Evolutionary conservation across 2,329 filamentous ascomycete genomes (phyloP).

Genomic region (Rhynchosporium secalis): DNA sequence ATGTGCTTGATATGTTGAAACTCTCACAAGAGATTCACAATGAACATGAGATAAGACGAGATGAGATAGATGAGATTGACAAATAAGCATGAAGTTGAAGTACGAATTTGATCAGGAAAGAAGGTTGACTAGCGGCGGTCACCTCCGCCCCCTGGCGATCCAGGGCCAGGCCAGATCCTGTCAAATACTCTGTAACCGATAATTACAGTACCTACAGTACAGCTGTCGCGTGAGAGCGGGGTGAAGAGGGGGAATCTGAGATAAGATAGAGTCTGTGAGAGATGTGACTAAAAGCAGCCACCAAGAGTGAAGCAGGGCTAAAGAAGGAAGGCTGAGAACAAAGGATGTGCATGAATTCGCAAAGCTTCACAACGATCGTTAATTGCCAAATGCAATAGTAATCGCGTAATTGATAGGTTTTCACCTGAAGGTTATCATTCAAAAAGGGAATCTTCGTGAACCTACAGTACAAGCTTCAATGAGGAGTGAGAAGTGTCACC

Average conservation of each 20-base stretch:
- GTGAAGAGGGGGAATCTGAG: neutral
- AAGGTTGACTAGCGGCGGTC: constrained; percentile 8
- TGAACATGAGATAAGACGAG: neutral
- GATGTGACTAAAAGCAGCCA: constrained; percentile 12
- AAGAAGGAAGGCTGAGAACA: neutral
- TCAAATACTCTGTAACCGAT: neutral
- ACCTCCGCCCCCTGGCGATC: constrained; percentile 2
- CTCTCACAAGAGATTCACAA: neutral
- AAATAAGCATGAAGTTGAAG: neutral
- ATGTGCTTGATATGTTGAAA: neutral
- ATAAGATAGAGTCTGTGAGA: constrained; percentile 7
- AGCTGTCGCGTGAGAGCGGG: constrained; percentile 11
- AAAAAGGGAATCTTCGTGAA: neutral
- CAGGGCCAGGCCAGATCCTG: constrained; percentile 1
- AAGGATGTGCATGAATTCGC: neutral
- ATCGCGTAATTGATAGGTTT: neutral
- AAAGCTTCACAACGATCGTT: neutral
- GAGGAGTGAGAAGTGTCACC: neutral
- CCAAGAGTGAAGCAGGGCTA: neutral
- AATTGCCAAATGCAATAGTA: neutral
- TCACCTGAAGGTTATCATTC: too few relatives aligned
- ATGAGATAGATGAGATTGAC: too few relatives aligned
- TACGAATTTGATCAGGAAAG: neutral
- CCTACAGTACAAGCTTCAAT: too few relatives aligned
- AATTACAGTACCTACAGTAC: too few relatives aligned